Evolutionary conservation across 495 filamentous ascomycete species (phyloP), one percentile per base, ranked within the genome.

Genomic region (Delitschia confertaspora): DNA sequence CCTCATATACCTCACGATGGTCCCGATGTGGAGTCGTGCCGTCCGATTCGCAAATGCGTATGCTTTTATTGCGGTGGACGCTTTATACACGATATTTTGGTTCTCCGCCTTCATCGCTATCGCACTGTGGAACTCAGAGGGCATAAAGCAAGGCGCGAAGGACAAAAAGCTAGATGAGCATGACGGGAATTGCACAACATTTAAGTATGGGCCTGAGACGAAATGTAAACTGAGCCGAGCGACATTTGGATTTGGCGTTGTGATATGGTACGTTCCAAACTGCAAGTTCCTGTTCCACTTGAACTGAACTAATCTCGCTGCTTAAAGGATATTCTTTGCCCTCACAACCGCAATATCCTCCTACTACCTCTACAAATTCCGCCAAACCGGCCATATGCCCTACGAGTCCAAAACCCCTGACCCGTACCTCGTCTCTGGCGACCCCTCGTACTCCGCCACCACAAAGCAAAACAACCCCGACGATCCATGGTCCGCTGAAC

Each of bases 21-120:
- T 86, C 4, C 88, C 86, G 18, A 79, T 85, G 57, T 95, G 85
- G 69, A 72, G 77, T n/a, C 79, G 87, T 45, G 83, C 87, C 21
- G 72, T 75, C 21, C 79, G 77, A 54, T 76, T 88, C 49, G 83
- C 83, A 33, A 79, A 93, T 51, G 80, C 85, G 7, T 88, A 91
- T 59, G 86, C 75, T 38, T 85, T 93, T 63, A 74, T 81, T 14
- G 71, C 70, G 4, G 65, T 93, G 33, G 89, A 96, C 59, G 64
- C 69, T 3, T 37, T 89, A 21, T 89, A 81, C 59, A 64, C 75
- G 44, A 59, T 95, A 31, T 65, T 94, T 53, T 96, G 88, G 88
- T 77, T 95, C 45, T 76, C 79, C 6, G 88, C 80, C 0, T 91
- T 88, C 65, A 73, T 85, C 4, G 73, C 79, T 30, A 73, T 93